Evolutionary conservation across 106 monocot species (phyloP), one percentile per base, ranked within the genome.

Genomic region (Dactylorhiza incarnata): DNA sequence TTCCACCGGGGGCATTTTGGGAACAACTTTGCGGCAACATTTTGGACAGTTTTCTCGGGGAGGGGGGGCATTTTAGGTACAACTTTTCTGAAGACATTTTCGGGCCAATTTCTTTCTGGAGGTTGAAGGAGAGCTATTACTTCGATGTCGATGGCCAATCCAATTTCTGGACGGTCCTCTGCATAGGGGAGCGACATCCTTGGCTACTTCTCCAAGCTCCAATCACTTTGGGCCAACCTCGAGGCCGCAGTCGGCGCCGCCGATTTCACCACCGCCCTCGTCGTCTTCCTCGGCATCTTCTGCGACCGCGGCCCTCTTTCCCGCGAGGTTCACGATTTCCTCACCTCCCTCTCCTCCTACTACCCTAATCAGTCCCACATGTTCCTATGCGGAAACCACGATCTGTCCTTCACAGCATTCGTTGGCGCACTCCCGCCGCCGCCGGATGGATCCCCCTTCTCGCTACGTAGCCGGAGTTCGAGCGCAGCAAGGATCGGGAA

Each of bases 271-370:
- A 79, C 87, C 23, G 89, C 99, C 72, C 81, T 89, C 78, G 78
- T 99, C 77, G 75, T 99, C 80, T 99, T 99, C 82, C 99, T 99
- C 83, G 99, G 99, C 45, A 94, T 94, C 81, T 99, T 94, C 86
- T 88, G 86, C 79, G 99, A 99, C 80, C 91, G 99, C 44, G 99
- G 99, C 19, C 89, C 91, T 3, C 59, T 91, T 13, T 89, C 94
- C 49, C 83, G 79, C 24, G 73, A 83, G 25, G 99, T 99, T 59
- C 20, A 94, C 82, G 85, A 84, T 50, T 97, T 93, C 80, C 93
- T 97, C 83, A 47, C 86, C 77, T 82, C 84, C 37, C 94, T 99
- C 47, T 87, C 94, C 13, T 44, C 87, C 71, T 81, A 73, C 45
- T 86, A 94, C 82, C 99, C 91, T 4, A 49, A 74, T 56, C 99